A percentile compares a stretch with the other conserved stretches of the same genome.
These are phyloP conservation scores for Fusarium verrucosum DNA, from an alignment of 2,329 filamentous ascomycete genomes.

Conservation along the genomic window DNA sequence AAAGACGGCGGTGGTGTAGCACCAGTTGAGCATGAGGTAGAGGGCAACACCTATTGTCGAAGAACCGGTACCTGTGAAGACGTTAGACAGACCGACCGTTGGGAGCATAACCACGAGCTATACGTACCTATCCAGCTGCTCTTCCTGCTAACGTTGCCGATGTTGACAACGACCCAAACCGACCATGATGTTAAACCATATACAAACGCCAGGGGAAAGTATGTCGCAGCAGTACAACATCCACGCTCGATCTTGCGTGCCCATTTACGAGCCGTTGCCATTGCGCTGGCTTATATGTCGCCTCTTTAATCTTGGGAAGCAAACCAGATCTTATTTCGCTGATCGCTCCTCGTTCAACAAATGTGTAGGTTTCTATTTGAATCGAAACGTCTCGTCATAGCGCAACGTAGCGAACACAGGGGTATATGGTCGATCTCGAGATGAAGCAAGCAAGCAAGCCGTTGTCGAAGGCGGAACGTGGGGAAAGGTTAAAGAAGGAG, in stretches of 20 bases:
- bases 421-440: slow-evolving; percentile 12
- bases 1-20: slow-evolving; percentile 93
- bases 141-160: slow-evolving; percentile 67
- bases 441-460: slow-evolving; percentile 18
- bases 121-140: slow-evolving; percentile 66
- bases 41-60: slow-evolving; percentile 74
- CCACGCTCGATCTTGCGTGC: slow-evolving; percentile 79
- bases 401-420: slow-evolving; percentile 25
- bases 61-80: slow-evolving; percentile 58
- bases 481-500: neutral
- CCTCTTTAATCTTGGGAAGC: neutral
- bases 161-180: slow-evolving; percentile 82
- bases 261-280: slow-evolving; percentile 67
- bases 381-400: slow-evolving; percentile 14
- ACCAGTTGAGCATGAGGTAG: slow-evolving; percentile 84
- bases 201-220: slow-evolving; percentile 89
- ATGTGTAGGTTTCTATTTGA: slow-evolving; percentile 1
- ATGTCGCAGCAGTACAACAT: slow-evolving; percentile 81
- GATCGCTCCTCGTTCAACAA: slow-evolving; percentile 4
- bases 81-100: neutral
- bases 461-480: slow-evolving; percentile 6
- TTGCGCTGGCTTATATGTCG: slow-evolving; percentile 12
- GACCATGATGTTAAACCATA: slow-evolving; percentile 94
- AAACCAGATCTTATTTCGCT: neutral
- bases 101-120: neutral